A percentile compares a stretch with the other conserved stretches of the same genome.
phyloP scores from a whole-genome alignment of 306 rosid species.

The Sindora glabra region DNA sequence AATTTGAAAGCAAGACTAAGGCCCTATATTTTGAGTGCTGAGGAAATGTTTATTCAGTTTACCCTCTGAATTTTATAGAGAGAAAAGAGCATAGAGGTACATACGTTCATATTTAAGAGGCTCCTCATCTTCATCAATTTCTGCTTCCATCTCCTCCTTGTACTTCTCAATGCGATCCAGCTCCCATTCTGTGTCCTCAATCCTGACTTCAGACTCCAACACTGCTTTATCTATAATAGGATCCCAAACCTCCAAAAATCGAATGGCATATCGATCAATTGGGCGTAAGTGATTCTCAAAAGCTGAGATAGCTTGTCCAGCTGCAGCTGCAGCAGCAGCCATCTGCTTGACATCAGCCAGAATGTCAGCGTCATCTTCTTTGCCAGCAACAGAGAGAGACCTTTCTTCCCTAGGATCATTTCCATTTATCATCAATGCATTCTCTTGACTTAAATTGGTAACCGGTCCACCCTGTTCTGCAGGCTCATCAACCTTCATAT shows the following conservation, averaged over 20 bases:
- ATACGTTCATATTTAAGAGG: constrained; percentile 97
- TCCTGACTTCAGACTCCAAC: constrained; percentile 72
- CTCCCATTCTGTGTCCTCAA: constrained; percentile 99
- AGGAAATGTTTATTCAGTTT: no score
- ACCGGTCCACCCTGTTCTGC: constrained; percentile 46
- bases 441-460: constrained; percentile 51
- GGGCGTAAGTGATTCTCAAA: constrained; percentile 87
- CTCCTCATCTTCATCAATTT: constrained; percentile 97
- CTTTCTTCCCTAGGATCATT: constrained; percentile 54
- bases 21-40: no score
- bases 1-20: no score
- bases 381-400: constrained; percentile 34
- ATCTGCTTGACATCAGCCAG: constrained; percentile 90
- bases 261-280: constrained; percentile 89
- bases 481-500: constrained; percentile 64
- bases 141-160: constrained; percentile 99
- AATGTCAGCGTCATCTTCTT: constrained; percentile 88
- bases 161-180: constrained; percentile 89
- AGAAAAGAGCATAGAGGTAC: constrained; percentile 15
- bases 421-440: constrained; percentile 27
- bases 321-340: constrained; percentile 94
- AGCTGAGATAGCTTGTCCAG: constrained; percentile 80
- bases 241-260: constrained; percentile 93
- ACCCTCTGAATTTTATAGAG: background rate
- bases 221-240: constrained; percentile 85